phyloP scores from a whole-genome alignment of 2,329 filamentous ascomycete species.

The Beauveria sp. region DNA sequence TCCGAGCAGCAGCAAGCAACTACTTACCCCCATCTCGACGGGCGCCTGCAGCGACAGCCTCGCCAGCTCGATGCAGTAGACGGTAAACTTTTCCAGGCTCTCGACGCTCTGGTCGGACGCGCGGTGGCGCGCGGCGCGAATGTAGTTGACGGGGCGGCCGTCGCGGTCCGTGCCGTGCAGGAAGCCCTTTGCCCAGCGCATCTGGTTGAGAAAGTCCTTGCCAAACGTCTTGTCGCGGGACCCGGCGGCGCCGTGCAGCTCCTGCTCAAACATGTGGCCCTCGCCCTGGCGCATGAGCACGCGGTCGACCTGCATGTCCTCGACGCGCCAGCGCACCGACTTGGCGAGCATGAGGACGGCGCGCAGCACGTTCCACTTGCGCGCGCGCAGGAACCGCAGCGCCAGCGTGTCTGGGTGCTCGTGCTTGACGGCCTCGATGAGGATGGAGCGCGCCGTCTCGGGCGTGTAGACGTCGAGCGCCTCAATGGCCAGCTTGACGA shows the following conservation, averaged over 20 bases:
- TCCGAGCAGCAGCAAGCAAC: not conserved
- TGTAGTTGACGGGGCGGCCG: constrained; percentile 72
- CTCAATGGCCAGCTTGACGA: constrained; percentile 71
- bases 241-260: constrained; percentile 39
- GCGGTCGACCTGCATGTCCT: constrained; percentile 74
- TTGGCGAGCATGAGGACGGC: constrained; percentile 84
- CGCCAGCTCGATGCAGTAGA: constrained; percentile 81
- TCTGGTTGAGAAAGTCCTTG: constrained; percentile 68
- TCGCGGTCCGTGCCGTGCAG: constrained; percentile 72
- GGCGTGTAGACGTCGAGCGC: constrained; percentile 65
- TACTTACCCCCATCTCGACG: constrained; percentile 75
- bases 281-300: constrained; percentile 71
- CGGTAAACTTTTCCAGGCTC: constrained; percentile 72
- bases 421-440: constrained; percentile 85
- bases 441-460: constrained; percentile 63
- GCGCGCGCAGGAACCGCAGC: constrained; percentile 67
- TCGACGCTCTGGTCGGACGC: constrained; percentile 69
- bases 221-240: constrained; percentile 52
- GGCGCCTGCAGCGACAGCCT: constrained; percentile 66
- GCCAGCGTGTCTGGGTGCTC: constrained; percentile 78
- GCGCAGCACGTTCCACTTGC: constrained; percentile 85
- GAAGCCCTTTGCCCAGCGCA: constrained; percentile 80
- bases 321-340: constrained; percentile 76
- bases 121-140: constrained; percentile 68
- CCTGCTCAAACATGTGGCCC: constrained; percentile 48